Evolutionary conservation across 2,329 filamentous ascomycete genomes (phyloP).

Genomic region (Chaetomium strumarium): DNA sequence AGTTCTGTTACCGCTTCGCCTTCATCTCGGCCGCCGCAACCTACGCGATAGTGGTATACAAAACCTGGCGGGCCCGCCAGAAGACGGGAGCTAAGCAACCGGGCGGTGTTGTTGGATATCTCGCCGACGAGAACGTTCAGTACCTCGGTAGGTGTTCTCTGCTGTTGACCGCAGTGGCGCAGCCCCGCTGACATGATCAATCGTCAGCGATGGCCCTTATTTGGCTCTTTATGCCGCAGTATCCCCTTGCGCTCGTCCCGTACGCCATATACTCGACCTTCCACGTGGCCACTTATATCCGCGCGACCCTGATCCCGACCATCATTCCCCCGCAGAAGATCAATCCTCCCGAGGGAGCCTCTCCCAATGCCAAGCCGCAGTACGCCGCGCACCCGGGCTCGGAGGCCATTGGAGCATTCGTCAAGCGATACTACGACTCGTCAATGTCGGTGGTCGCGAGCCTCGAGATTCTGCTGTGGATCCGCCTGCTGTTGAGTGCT

Average conservation of each 20-base stretch:
- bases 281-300: constrained; percentile 95
- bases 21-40: constrained; percentile 86
- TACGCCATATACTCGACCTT: constrained; percentile 97
- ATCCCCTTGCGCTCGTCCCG: constrained; percentile 82
- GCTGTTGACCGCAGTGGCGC: background rate
- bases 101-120: constrained; percentile 56
- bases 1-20: constrained; percentile 80
- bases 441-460: constrained; percentile 90
- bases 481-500: constrained; percentile 73
- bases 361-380: constrained; percentile 53
- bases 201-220: constrained; percentile 78
- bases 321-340: constrained; percentile 60
- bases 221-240: constrained; percentile 89
- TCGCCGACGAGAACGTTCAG: constrained; percentile 92
- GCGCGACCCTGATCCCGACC: constrained; percentile 86
- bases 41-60: constrained; percentile 98
- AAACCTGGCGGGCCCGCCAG: constrained; percentile 82
- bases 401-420: constrained; percentile 83
- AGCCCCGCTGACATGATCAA: background rate
- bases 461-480: constrained; percentile 83
- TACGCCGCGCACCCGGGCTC: constrained; percentile 55
- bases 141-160: constrained; percentile 70
- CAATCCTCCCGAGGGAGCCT: constrained; percentile 48
- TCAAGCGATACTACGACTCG: constrained; percentile 95
- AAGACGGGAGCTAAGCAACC: constrained; percentile 63